Evolutionary conservation across 2,329 filamentous ascomycete species (phyloP), one percentile per base, ranked within the genome.

Genomic region (Drechslera avenae): DNA sequence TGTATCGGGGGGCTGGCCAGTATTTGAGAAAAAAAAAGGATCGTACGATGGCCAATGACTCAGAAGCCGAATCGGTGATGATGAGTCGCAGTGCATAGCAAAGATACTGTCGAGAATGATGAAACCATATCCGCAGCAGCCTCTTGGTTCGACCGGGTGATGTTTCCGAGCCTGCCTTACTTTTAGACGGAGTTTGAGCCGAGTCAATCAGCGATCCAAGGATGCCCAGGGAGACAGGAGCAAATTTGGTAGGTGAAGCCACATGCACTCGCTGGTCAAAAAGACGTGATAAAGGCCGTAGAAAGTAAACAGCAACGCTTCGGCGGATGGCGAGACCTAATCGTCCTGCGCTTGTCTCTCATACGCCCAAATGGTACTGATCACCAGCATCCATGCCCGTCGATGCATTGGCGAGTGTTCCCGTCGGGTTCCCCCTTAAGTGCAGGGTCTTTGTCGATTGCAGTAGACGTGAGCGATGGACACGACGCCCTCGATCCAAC

Each of bases 391-490:
- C 14, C 36, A 13, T 19, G 34, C 14, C 40, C 26, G 18, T 33
- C 33, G 48, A 37, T 30, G 43, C 23, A 46, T 49, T 57, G 43
- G 44, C 28, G 39, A 41, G 18, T 21, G 31, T 18, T 32, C 35
- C 19, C 12, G 37, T 33, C 13, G 37, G 34, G 26, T 28, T 31
- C 14, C 41, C 34, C 17, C 26, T 23, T 26, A 6, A 41, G 35
- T 21, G 44, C 50, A 59, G 53, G 51, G 56, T 56, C 52, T 17
- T 48, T 16, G 17, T 41, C 39, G 50, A 46, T 43, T 14, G 43
- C 44, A 19, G 39, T 54, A 28, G 46, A 32, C 46, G 51, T 55
- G n/a, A 39, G 56, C 57, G 64, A 65, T 63, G 48, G 13, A 42
- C 60, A 56, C 50, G 26, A 50, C 53, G 33, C 36, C 39, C 39